Conservation (phyloP, 495 filamentous ascomycete genomes). For the Podospora appendiculata region DNA sequence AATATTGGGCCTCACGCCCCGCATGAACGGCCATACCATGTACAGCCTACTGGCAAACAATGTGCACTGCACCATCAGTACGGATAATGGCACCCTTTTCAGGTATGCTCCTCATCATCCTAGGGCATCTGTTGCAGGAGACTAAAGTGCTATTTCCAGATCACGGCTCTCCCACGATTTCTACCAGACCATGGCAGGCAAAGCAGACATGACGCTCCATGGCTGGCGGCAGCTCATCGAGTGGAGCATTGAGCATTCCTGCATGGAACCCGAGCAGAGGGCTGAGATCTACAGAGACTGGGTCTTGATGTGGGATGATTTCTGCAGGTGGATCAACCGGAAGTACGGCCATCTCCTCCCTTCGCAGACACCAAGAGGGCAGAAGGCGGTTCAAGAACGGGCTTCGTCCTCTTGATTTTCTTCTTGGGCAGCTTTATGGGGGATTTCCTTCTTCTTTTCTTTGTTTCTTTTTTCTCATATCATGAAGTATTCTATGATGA, state of each 20-base stretch:
- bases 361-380: not conserved
- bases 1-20: constrained; percentile 47
- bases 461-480: no score
- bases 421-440: no score
- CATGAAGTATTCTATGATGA: no score
- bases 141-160: constrained; percentile 16
- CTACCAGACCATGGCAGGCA: constrained; percentile 47
- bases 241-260: constrained; percentile 49
- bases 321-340: constrained; percentile 26
- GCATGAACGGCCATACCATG: constrained; percentile 39
- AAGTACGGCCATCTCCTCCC: not conserved
- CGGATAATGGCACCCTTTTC: constrained; percentile 49
- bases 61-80: constrained; percentile 45
- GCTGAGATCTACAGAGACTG: constrained; percentile 27
- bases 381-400: not conserved
- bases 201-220: constrained; percentile 41
- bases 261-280: constrained; percentile 29
- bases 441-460: no score
- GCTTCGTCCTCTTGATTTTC: no score
- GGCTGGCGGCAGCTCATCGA: constrained; percentile 46
- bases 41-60: constrained; percentile 43
- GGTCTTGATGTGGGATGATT: constrained; percentile 36
- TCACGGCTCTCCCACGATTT: constrained; percentile 51
- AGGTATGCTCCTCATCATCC: constrained; percentile 21
- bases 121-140: not conserved